Evolutionary conservation across 208 protist genomes (phyloP).

Genomic region (Balamuthia mandrillaris): DNA sequence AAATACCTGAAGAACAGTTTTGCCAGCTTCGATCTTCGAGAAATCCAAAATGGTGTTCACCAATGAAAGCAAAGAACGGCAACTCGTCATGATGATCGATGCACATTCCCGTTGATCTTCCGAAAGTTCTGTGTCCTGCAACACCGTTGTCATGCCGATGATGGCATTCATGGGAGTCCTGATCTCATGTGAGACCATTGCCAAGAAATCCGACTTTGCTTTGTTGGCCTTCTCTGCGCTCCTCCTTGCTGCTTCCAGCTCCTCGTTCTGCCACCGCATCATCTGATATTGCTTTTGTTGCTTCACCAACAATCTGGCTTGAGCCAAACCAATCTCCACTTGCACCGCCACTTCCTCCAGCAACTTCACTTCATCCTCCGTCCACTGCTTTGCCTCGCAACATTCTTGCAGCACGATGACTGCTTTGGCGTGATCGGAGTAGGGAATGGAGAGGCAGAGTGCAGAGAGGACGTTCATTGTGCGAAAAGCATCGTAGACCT

Average conservation of each 20-base stretch:
- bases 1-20: constrained; percentile 30
- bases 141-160: constrained; percentile 43
- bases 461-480: too few relatives aligned
- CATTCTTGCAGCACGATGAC: too few relatives aligned
- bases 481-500: too few relatives aligned
- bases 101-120: constrained; percentile 31
- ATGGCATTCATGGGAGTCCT: constrained; percentile 56
- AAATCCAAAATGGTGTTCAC: constrained; percentile 63
- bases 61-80: constrained; percentile 29
- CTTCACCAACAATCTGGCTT: constrained; percentile 11
- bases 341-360: too few relatives aligned
- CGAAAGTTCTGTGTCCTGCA: constrained; percentile 16
- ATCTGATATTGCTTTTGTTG: not conserved
- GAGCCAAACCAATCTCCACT: constrained; percentile 19
- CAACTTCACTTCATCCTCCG: too few relatives aligned
- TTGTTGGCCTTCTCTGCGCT: constrained; percentile 28
- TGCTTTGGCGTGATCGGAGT: too few relatives aligned
- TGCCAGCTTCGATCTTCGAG: constrained; percentile 50
- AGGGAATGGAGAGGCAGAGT: too few relatives aligned
- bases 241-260: not conserved
- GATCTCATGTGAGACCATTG: constrained; percentile 51
- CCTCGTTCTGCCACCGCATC: not conserved
- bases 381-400: too few relatives aligned
- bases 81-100: constrained; percentile 45
- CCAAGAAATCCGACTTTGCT: constrained; percentile 55